Evolutionary conservation across 2,329 filamentous ascomycete species (phyloP).

Genomic region (Alternaria gansuensis): DNA sequence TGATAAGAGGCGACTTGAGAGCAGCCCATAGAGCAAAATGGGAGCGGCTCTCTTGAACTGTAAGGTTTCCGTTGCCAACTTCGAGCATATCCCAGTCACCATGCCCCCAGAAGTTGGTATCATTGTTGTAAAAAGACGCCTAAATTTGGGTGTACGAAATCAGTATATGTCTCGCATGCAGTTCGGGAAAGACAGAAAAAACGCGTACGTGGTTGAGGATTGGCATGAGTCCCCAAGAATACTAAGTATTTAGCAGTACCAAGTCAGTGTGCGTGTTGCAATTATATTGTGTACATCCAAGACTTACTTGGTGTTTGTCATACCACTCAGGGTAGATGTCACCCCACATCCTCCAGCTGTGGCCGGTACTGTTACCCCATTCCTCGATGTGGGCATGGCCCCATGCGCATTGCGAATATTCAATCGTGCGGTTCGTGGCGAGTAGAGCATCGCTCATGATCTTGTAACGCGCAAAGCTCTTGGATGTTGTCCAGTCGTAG

Average conservation of each 20-base stretch:
- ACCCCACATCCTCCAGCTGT: conserved; percentile 45
- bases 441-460: conserved; percentile 53
- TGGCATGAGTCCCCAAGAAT: conserved; percentile 27
- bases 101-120: conserved; percentile 36
- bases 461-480: conserved; percentile 62
- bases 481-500: conserved; percentile 61
- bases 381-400: conserved; percentile 42
- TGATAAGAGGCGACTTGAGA: conserved; percentile 56
- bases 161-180: neutral
- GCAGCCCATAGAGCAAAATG: conserved; percentile 56
- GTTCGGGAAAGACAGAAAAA: neutral
- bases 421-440: conserved; percentile 52
- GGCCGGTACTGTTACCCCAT: conserved; percentile 47
- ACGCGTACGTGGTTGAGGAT: conserved; percentile 29
- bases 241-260: neutral
- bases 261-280: neutral
- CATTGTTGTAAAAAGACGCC: conserved; percentile 33
- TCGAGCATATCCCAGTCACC: conserved; percentile 46
- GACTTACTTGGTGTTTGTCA: conserved; percentile 5
- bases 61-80: conserved; percentile 51
- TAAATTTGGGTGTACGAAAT: neutral
- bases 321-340: conserved; percentile 38
- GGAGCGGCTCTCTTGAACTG: conserved; percentile 42
- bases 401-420: conserved; percentile 51
- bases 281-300: neutral